Evolutionary conservation across 2,329 filamentous ascomycete genomes (phyloP).

Genomic region (Paecilomyces dactylethromorphus): DNA sequence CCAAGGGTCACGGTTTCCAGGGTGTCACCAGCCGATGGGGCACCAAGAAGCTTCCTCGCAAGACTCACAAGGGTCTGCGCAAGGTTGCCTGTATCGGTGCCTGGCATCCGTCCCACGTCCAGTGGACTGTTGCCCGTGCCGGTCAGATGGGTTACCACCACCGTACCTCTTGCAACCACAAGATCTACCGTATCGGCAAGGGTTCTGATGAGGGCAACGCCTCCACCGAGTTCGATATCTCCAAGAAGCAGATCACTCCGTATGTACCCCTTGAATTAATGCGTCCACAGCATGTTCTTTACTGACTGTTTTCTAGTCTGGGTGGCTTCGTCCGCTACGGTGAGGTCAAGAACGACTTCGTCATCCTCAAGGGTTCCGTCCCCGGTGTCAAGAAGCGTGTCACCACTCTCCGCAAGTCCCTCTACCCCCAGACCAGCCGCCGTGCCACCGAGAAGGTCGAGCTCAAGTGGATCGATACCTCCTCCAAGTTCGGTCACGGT

Average conservation of each 20-base stretch:
- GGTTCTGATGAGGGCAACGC: slow-evolving; percentile 84
- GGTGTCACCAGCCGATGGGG: slow-evolving; percentile 98
- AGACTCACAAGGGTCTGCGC: slow-evolving; percentile 99
- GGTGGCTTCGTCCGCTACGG: slow-evolving; percentile 99
- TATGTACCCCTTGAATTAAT: slow-evolving; percentile 52
- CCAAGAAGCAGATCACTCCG: slow-evolving; percentile 99
- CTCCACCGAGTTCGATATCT: slow-evolving; percentile 90
- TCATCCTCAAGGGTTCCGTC: slow-evolving; percentile 95
- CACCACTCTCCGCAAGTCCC: slow-evolving; percentile 97
- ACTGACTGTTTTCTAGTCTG: slow-evolving; percentile 58
- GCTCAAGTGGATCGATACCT: slow-evolving; percentile 99
- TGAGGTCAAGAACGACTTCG: slow-evolving; percentile 98
- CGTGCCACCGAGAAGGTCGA: slow-evolving; percentile 98
- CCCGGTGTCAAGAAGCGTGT: slow-evolving; percentile 99
- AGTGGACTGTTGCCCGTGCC: slow-evolving; percentile 99
- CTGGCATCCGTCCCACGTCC: slow-evolving; percentile 99
- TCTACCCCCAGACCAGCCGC: slow-evolving; percentile 94
- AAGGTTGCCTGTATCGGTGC: slow-evolving; percentile 99
- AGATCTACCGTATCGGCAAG: slow-evolving; percentile 98
- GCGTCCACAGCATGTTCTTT: slow-evolving; percentile 1
- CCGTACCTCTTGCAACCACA: slow-evolving; percentile 99
- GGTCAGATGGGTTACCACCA: slow-evolving; percentile 99
- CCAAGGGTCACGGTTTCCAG: slow-evolving; percentile 98
- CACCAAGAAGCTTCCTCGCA: slow-evolving; percentile 99
- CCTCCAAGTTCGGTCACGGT: slow-evolving; percentile 99